Conservation (phyloP, 345 rosid genomes). For the Cardiospermum halicacabum region DNA sequence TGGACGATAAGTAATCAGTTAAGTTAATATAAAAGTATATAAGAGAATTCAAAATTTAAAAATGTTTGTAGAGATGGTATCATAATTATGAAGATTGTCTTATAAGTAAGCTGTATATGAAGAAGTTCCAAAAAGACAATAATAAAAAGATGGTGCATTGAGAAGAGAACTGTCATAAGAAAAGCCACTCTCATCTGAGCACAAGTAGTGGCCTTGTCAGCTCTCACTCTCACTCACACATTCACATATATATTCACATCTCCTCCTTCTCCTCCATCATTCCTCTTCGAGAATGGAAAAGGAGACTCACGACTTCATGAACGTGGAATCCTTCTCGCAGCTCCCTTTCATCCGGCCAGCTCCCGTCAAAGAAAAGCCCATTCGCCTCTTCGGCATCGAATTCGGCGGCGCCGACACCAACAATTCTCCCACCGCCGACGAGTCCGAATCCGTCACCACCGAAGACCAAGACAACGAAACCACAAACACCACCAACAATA, state of each 20-base stretch:
- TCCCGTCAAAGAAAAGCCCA: constrained; percentile 49
- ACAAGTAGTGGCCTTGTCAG: constrained; percentile 48
- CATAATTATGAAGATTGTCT: neutral
- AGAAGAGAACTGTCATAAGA: constrained; percentile 29
- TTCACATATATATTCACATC: constrained; percentile 28
- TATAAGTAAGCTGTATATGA: neutral
- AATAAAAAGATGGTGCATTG: constrained; percentile 20
- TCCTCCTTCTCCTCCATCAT: neutral
- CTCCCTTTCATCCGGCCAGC: constrained; percentile 77
- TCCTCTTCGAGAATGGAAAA: constrained; percentile 19
- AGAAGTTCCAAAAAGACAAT: constrained; percentile 21
- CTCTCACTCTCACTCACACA: constrained; percentile 41
- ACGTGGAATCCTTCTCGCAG: constrained; percentile 47
- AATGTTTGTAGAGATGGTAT: neutral
- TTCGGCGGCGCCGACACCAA: constrained; percentile 36
- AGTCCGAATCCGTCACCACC: constrained; percentile 26
- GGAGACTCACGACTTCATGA: constrained; percentile 66
- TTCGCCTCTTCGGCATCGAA: constrained; percentile 90
- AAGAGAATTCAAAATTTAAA: neutral
- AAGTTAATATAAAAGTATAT: too few species aligned
- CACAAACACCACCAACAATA: too few species aligned
- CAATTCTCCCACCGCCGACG: constrained; percentile 19
- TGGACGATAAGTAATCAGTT: too few species aligned
- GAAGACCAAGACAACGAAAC: constrained; percentile 37
- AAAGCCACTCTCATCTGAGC: constrained; percentile 30